A percentile compares a stretch with the other conserved stretches of the same genome.
Evolutionary conservation across 768 basidiomycete genomes (phyloP).

Genomic region (Amanita pallidorosea): DNA sequence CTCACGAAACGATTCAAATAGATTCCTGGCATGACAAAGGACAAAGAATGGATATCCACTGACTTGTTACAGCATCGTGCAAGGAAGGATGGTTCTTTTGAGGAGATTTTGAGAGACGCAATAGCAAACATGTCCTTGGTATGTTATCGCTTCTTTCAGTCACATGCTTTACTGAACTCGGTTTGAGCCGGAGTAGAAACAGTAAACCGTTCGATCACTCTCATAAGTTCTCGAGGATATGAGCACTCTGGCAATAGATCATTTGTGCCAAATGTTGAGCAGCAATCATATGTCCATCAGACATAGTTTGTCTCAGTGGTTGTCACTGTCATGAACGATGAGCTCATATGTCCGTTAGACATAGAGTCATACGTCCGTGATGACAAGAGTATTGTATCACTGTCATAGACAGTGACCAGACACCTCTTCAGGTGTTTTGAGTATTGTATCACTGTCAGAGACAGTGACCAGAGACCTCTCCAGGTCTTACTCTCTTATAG

Average conservation of each 20-base stretch:
- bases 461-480: too few species aligned
- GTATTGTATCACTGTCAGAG: too few species aligned
- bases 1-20: neutral
- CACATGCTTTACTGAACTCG: neutral
- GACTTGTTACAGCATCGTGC: neutral
- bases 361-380: too few species aligned
- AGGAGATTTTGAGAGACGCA: neutral
- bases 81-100: neutral
- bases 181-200: neutral
- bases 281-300: too few species aligned
- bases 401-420: too few species aligned
- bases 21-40: neutral
- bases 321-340: too few species aligned
- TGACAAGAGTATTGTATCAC: too few species aligned
- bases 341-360: too few species aligned
- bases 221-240: too few species aligned
- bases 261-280: neutral
- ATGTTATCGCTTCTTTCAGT: neutral
- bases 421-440: too few species aligned
- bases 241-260: neutral
- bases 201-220: neutral
- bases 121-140: neutral
- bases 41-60: neutral
- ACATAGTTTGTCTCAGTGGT: too few species aligned
- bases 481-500: too few species aligned